Conservation (phyloP, 805 yeast species). For the Candida chauliodis region DNA sequence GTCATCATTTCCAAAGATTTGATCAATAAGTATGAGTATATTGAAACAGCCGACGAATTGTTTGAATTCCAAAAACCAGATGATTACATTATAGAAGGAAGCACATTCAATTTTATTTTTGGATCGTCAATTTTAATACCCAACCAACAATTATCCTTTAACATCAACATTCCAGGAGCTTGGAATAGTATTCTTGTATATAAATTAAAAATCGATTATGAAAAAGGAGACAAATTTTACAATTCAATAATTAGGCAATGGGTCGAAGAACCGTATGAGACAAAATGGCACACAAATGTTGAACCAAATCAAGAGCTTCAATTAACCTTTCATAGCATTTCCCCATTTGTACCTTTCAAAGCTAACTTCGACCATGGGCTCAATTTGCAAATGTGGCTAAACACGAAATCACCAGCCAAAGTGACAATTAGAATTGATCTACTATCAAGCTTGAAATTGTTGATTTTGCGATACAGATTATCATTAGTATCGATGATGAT, state of each 20-base stretch:
- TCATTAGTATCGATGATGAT: conserved; percentile 69
- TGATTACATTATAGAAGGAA: conserved; percentile 19
- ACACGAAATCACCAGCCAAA: conserved; percentile 28
- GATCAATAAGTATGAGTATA: not conserved
- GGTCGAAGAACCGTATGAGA: conserved; percentile 61
- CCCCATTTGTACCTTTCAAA: conserved; percentile 64
- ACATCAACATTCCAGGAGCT: conserved; percentile 50
- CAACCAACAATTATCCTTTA: conserved; percentile 39
- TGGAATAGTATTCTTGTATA: conserved; percentile 64
- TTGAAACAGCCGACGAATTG: not conserved
- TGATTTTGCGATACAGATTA: conserved; percentile 75
- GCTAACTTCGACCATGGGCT: conserved; percentile 26
- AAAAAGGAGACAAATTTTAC: conserved; percentile 25
- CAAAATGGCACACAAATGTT: conserved; percentile 72
- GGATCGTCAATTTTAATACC: conserved; percentile 44
- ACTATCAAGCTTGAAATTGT: conserved; percentile 57
- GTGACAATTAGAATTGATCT: conserved; percentile 48
- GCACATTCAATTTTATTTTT: conserved; percentile 35
- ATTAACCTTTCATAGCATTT: conserved; percentile 51
- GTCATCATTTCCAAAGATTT: not conserved
- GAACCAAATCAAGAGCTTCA: conserved; percentile 10
- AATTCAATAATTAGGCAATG: conserved; percentile 69
- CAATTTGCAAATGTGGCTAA: conserved; percentile 48
- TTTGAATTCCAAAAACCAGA: not conserved
- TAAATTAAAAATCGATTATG: conserved; percentile 23